Conservation (phyloP, 2,329 filamentous ascomycete genomes). For the Salinomyces thailandicus region DNA sequence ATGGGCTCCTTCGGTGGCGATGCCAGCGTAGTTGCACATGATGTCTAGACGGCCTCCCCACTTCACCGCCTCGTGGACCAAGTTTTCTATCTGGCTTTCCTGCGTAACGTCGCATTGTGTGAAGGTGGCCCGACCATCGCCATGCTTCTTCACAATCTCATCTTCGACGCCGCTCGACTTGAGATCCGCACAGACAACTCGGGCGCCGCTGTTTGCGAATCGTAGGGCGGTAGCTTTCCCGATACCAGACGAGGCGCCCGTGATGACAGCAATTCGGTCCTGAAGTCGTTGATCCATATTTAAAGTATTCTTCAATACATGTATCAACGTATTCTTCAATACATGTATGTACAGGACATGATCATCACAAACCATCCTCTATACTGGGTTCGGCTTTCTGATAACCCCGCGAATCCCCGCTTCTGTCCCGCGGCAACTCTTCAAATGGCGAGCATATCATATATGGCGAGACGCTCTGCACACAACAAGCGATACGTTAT, state of each 20-base stretch:
- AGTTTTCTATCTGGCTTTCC: slow-evolving; percentile 13
- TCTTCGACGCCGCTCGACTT: slow-evolving; percentile 12
- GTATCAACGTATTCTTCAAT: too few species aligned
- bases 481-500: too few species aligned
- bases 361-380: too few species aligned
- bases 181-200: slow-evolving; percentile 18
- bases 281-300: slow-evolving; percentile 12
- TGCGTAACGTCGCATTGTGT: slow-evolving; percentile 17
- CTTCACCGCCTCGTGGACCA: slow-evolving; percentile 14
- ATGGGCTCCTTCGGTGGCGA: slow-evolving; percentile 9
- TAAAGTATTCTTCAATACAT: too few species aligned
- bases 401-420: too few species aligned
- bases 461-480: too few species aligned
- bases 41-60: slow-evolving; percentile 21
- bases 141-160: slow-evolving; percentile 14
- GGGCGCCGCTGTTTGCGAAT: slow-evolving; percentile 19
- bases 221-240: slow-evolving; percentile 19
- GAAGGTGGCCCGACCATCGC: slow-evolving; percentile 14
- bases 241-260: slow-evolving; percentile 19
- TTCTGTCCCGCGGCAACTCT: too few species aligned
- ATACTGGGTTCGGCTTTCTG: too few species aligned
- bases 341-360: too few species aligned
- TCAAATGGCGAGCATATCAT: too few species aligned
- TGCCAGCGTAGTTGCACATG: slow-evolving; percentile 17
- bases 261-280: slow-evolving; percentile 20